Conservation (phyloP, 768 basidiomycete genomes). For the Termitomyces sp. region DNA sequence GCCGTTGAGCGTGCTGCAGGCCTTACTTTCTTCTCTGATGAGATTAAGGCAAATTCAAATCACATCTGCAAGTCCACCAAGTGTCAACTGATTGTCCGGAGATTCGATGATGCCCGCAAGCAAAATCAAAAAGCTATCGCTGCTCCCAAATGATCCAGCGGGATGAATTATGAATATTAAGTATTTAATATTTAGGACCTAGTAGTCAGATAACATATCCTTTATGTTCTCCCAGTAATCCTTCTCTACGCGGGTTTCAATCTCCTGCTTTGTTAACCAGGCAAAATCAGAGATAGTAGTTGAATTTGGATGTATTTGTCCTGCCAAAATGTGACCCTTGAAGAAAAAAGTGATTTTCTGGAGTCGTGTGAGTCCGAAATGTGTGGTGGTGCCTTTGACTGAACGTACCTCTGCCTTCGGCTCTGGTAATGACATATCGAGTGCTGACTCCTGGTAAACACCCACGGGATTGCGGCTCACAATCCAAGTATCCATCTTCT, state of each 20-base stretch:
- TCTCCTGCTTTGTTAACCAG: conserved; percentile 93
- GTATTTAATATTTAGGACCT: conserved; percentile 19
- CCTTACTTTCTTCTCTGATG: conserved; percentile 79
- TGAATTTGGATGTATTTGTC: conserved; percentile 64
- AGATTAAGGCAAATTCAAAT: conserved; percentile 66
- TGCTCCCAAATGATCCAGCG: conserved; percentile 33
- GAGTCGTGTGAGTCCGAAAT: not conserved
- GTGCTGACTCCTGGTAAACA: conserved; percentile 49
- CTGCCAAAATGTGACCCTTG: conserved; percentile 90
- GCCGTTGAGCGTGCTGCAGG: conserved; percentile 89
- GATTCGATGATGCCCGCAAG: conserved; percentile 89
- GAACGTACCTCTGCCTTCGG: conserved; percentile 32
- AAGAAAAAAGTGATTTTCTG: conserved; percentile 84
- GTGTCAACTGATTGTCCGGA: conserved; percentile 82
- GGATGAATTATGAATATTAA: conserved; percentile 3
- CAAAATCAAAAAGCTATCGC: conserved; percentile 50
- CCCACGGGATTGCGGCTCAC: conserved; percentile 89
- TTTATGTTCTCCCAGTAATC: conserved; percentile 75
- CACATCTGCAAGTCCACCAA: conserved; percentile 87
- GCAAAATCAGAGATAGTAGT: conserved; percentile 68
- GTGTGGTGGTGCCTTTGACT: not conserved
- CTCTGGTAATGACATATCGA: conserved; percentile 18
- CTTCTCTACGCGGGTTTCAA: conserved; percentile 58
- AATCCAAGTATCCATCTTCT: conserved; percentile 88
- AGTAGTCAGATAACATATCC: conserved; percentile 74